Evolutionary conservation across 257 asterid species (phyloP).

Genomic region (Lithospermum erythrorhizon): DNA sequence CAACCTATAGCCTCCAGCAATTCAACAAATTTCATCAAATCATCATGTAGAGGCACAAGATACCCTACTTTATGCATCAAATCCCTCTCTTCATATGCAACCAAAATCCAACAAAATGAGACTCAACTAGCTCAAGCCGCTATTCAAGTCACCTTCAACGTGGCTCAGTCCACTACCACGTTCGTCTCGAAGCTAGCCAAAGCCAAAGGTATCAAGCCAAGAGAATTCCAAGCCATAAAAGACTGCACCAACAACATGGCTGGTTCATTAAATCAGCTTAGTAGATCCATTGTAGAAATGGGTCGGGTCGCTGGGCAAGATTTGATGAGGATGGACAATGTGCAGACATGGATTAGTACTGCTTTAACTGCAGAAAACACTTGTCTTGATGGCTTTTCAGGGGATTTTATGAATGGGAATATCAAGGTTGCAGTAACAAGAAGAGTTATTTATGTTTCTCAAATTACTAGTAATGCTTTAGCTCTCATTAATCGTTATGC

Average conservation of each 20-base stretch:
- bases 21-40: constrained; percentile 29
- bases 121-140: constrained; percentile 45
- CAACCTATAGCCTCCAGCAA: constrained; percentile 11
- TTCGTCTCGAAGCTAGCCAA: constrained; percentile 29
- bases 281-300: constrained; percentile 42
- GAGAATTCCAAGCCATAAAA: constrained; percentile 33
- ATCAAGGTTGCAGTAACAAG: constrained; percentile 40
- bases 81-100: constrained; percentile 40
- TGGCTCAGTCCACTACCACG: constrained; percentile 28
- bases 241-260: constrained; percentile 47
- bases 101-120: constrained; percentile 28
- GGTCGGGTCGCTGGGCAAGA: constrained; percentile 21
- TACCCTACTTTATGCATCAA: constrained; percentile 47
- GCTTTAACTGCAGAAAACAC: constrained; percentile 53
- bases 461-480: constrained; percentile 57
- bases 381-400: constrained; percentile 58
- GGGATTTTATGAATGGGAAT: constrained; percentile 39
- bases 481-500: constrained; percentile 67
- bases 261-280: constrained; percentile 39
- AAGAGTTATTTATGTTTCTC: constrained; percentile 44
- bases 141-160: constrained; percentile 32
- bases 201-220: constrained; percentile 23
- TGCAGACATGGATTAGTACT: constrained; percentile 76
- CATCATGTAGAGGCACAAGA: constrained; percentile 47
- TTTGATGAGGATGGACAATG: constrained; percentile 46